Conservation (phyloP, 2,329 filamentous ascomycete genomes). For the Mollisiaceae sp. region DNA sequence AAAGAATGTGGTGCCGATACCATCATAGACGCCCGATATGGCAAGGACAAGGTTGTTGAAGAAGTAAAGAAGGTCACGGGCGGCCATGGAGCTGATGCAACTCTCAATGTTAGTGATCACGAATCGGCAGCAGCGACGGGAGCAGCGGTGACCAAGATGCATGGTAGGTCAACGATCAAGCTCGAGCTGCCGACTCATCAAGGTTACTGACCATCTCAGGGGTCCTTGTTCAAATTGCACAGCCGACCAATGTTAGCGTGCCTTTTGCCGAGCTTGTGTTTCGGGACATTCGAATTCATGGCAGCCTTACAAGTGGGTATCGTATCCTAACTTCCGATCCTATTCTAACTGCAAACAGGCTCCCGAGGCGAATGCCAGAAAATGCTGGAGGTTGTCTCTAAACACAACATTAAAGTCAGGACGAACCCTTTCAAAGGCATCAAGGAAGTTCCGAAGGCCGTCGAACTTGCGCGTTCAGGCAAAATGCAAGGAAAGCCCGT, state of each 20-base stretch:
- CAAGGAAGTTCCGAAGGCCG: slow-evolving; percentile 55
- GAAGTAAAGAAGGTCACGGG: slow-evolving; percentile 54
- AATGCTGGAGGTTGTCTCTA: slow-evolving; percentile 54
- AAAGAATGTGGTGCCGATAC: slow-evolving; percentile 54
- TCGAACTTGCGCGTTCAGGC: slow-evolving; percentile 55
- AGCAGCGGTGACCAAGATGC: slow-evolving; percentile 62
- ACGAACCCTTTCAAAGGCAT: slow-evolving; percentile 58
- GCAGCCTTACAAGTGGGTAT: slow-evolving; percentile 45
- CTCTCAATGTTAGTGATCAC: slow-evolving; percentile 60
- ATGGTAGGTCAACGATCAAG: slow-evolving; percentile 52
- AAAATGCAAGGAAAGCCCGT: slow-evolving; percentile 61
- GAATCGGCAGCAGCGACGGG: slow-evolving; percentile 53
- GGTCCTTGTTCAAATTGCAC: slow-evolving; percentile 58
- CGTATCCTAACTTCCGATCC: not conserved
- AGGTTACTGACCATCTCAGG: slow-evolving; percentile 14
- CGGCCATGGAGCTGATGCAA: slow-evolving; percentile 55
- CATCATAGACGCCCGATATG: slow-evolving; percentile 56
- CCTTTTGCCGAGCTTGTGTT: slow-evolving; percentile 56
- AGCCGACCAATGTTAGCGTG: slow-evolving; percentile 47
- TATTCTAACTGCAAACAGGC: slow-evolving; percentile 35
- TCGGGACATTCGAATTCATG: slow-evolving; percentile 56
- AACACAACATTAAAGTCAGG: slow-evolving; percentile 53
- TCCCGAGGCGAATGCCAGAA: slow-evolving; percentile 50
- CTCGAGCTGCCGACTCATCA: not conserved
- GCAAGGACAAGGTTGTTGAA: slow-evolving; percentile 53